Base-by-base conservation (phyloP, 495 filamentous ascomycete genomes). In the Immersiella caudata region DNA sequence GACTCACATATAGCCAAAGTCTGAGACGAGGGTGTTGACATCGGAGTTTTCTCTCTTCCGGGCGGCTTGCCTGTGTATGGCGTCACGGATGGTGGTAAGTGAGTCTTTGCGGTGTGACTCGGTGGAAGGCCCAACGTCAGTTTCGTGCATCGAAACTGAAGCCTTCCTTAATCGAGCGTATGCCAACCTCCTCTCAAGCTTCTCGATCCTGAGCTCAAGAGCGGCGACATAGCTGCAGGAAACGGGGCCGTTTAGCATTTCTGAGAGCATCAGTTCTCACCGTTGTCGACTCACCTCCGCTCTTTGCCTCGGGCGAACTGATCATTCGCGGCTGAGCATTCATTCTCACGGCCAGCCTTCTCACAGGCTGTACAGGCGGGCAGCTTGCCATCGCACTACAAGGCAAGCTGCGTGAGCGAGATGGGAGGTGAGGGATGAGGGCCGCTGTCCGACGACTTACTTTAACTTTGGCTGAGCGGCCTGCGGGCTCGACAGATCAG, bases 251-350 rank as follows among this genome's bases (percentile, higher is more conserved):
- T 0, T 62, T 36, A 14, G 59, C 11, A 33, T 36, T 8, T 21
- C 0, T 4, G 0, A 46, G 14, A 24, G 36, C 18, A 22, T 24
- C 11, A n/a, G n/a, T 22, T 49, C 21, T n/a, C n/a, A 7, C 52
- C 21, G 33, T 12, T 49, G 22, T 14, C 8, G 29, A 70, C 74
- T 72, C 67, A 83, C 85, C 85, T 97, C 71, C 94, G 84, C 75
- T 98, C 94, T 78, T 97, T 97, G 26, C 94, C 94, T 65, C 91
- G 87, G 16, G 94, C 93, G 76, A 97, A 97, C 76, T 96, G 91
- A 73, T 97, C 94, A 67, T 92, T 97, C 1, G 93, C 92, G 46
- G 92, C 91, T n/a, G 93, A 94, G 75, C 94, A 98, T 68, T 92
- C 91, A 69, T 83, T 86, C 51, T 88, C 87, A 62, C 90, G 90